Conservation (phyloP, 768 basidiomycete species). For the Collybia sordida region DNA sequence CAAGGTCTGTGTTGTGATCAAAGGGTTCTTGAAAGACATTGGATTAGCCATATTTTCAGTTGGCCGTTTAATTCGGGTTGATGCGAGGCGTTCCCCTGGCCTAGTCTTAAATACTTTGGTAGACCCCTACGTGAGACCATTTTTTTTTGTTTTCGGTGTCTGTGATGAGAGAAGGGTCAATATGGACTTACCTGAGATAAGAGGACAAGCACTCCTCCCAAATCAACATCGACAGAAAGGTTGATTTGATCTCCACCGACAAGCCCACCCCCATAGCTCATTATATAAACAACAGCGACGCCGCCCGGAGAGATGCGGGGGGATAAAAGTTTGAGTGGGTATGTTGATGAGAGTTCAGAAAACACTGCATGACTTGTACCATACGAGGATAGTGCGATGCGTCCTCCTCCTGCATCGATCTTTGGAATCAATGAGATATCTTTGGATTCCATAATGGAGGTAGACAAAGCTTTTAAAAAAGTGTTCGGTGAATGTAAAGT, state of each 20-base stretch:
- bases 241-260: conserved; percentile 80
- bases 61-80: conserved; percentile 20
- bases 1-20: conserved; percentile 62
- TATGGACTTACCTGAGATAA: conserved; percentile 72
- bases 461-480: background rate
- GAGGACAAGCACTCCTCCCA: conserved; percentile 60
- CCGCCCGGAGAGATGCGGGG: conserved; percentile 51
- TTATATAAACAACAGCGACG: conserved; percentile 71
- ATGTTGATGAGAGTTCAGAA: conserved; percentile 73
- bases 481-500: background rate
- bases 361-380: conserved; percentile 57
- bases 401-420: conserved; percentile 51
- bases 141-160: too few relatives aligned
- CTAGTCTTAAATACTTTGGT: conserved; percentile 94
- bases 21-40: background rate
- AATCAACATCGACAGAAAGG: conserved; percentile 59
- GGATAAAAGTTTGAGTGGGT: conserved; percentile 87
- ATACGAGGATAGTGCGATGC: conserved; percentile 52
- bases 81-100: conserved; percentile 55
- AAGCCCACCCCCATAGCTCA: conserved; percentile 91
- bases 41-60: background rate
- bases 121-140: conserved; percentile 57
- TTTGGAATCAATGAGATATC: conserved; percentile 18
- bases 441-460: conserved; percentile 11
- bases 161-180: background rate